These are phyloP conservation scores for Nemania bipapillata DNA, from an alignment of 2,329 filamentous ascomycete genomes.

Conservation along the genomic window DNA sequence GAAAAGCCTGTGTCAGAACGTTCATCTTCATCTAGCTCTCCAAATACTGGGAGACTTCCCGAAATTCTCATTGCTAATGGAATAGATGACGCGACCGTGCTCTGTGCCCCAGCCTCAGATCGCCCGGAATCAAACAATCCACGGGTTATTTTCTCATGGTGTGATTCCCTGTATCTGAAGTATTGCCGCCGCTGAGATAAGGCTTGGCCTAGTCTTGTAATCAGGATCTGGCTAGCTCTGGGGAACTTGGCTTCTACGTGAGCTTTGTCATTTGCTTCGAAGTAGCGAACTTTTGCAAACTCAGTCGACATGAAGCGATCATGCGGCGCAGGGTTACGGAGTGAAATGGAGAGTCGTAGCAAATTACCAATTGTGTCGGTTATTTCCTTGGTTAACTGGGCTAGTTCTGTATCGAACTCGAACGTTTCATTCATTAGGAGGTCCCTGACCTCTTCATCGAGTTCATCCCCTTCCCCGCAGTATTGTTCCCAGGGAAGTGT, in stretches of 20 bases:
- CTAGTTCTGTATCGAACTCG: slow-evolving; percentile 36
- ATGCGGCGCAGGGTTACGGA: slow-evolving; percentile 53
- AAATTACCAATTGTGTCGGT: slow-evolving; percentile 50
- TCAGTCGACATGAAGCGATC: slow-evolving; percentile 47
- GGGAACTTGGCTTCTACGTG: slow-evolving; percentile 52
- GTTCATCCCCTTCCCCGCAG: slow-evolving; percentile 9
- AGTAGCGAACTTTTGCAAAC: slow-evolving; percentile 41
- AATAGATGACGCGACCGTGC: slow-evolving; percentile 45
- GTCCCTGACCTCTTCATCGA: slow-evolving; percentile 30
- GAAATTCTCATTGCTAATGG: slow-evolving; percentile 36
- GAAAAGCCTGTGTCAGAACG: slow-evolving; percentile 43
- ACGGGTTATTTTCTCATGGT: slow-evolving; percentile 50
- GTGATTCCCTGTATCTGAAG: slow-evolving; percentile 54
- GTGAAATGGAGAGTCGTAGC: slow-evolving; percentile 53
- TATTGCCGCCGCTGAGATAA: slow-evolving; percentile 53
- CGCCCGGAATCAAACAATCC: slow-evolving; percentile 41
- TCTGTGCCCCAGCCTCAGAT: slow-evolving; percentile 27
- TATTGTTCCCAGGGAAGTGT: slow-evolving; percentile 33
- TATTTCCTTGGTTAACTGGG: slow-evolving; percentile 40
- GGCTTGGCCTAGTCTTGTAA: slow-evolving; percentile 48
- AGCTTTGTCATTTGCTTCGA: slow-evolving; percentile 46
- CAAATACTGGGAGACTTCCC: background rate
- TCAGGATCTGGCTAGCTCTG: slow-evolving; percentile 22
- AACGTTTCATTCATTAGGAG: slow-evolving; percentile 15
- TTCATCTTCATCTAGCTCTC: slow-evolving; percentile 39